Percentiles rank a stretch among this genome's conserved stretches.
Conservation (phyloP, 441 rosid species). For the Eruca vesicaria region DNA sequence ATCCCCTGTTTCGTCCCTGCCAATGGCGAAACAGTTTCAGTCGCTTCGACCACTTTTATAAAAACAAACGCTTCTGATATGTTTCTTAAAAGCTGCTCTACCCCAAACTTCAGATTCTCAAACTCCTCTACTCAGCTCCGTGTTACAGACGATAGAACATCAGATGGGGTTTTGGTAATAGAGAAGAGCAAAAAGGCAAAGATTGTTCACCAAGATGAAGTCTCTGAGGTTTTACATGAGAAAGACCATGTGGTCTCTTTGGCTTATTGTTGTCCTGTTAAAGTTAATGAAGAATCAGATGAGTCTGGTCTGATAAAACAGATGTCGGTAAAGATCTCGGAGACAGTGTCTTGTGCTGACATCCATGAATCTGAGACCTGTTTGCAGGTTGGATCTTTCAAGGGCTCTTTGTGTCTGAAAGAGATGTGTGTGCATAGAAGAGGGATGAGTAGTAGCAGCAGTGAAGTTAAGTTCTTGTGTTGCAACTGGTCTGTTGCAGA, state of each 20-base stretch:
- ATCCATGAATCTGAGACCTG: conserved; percentile 46
- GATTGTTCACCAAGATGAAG: conserved; percentile 80
- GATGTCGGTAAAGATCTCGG: conserved; percentile 39
- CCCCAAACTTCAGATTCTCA: conserved; percentile 71
- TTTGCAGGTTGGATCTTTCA: conserved; percentile 61
- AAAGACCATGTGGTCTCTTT: conserved; percentile 47
- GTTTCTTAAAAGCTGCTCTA: conserved; percentile 58
- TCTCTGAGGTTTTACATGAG: conserved; percentile 46
- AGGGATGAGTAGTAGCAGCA: conserved; percentile 25
- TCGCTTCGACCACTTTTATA: conserved; percentile 58
- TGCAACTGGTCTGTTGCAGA: conserved; percentile 72
- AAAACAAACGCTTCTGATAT: conserved; percentile 67
- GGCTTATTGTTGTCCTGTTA: conserved; percentile 65
- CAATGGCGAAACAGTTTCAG: conserved; percentile 62
- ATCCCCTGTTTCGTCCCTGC: conserved; percentile 74
- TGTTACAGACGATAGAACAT: conserved; percentile 63
- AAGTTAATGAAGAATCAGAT: conserved; percentile 9
- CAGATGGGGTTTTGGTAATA: conserved; percentile 58
- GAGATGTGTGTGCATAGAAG: conserved; percentile 58
- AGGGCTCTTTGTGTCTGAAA: conserved; percentile 42
- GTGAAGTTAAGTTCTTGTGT: conserved; percentile 52
- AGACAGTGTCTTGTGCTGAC: conserved; percentile 33
- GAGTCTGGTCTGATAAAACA: conserved; percentile 37
- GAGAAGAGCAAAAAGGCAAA: conserved; percentile 57
- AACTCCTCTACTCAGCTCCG: conserved; percentile 40